Base-by-base conservation (phyloP, 495 filamentous ascomycete species). In the Collariella sp. region DNA sequence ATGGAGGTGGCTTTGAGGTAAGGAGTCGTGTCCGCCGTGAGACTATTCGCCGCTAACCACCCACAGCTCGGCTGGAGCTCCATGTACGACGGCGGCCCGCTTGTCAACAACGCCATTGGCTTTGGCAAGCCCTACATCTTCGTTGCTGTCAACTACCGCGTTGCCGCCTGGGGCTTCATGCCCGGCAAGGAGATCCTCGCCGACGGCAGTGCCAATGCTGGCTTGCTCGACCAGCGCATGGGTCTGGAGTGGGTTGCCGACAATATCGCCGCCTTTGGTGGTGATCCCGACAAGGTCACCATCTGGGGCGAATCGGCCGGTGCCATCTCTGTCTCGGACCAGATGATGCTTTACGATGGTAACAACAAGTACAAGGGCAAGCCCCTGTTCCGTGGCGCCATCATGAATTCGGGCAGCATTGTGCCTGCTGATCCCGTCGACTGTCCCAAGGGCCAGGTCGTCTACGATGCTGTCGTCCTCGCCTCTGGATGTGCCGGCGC, bases 231-330 rank as follows among this genome's bases (percentile, higher is more conserved):
- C 67, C 82, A 87, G 64, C 76, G 82, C 20, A 73, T 85, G 63
- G 82, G 76, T 4, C 73, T 85, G 16, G 75, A 83, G 56, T 85
- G 81, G 76, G 76, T 86, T 0, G 73, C 79, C 26, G 76, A 79
- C 55, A 87, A 87, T 59, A 85, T 87, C 46, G 76, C 68, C 35
- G 77, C 70, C 1, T 89, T 89, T 51, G 85, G 85, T 43, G 85
- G 85, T 31, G 80, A 88, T 60, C 75, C 83, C 4, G 62, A 69
- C 16, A 78, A 76, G 54, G 85, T 88, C 13, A 87, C 83, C 16
- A 83, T 88, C 49, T 87, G 83, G 79, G 86, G 84, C 38, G 82
- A 87, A 61, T 85, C 80, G 2, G 85, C 86, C 1, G 87, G 86
- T 5, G 73, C 81, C 13, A 87, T 86, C 55, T 86, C 83, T 6